These are phyloP conservation scores for Globisporangium recalcitrans DNA, from an alignment of 352 stramenopile species.

Conservation along the genomic window DNA sequence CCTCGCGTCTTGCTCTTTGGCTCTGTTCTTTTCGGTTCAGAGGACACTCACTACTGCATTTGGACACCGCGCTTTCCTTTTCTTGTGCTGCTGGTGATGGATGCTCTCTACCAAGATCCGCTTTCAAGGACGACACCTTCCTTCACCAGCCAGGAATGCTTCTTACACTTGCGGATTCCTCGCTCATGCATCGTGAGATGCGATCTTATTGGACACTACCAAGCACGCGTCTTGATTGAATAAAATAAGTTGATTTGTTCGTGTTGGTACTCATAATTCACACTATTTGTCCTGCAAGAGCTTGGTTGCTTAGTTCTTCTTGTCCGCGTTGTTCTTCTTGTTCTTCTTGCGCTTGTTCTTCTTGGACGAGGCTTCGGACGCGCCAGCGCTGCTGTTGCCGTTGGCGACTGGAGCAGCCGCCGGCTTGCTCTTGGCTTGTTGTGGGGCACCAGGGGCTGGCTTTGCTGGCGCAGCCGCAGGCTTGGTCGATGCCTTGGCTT, in stretches of 20 bases:
- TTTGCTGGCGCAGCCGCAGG: constrained; percentile 10
- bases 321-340: constrained; percentile 28
- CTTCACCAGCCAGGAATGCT: not conserved
- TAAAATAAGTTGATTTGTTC: not conserved
- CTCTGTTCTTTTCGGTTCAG: not conserved
- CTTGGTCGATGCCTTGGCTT: constrained; percentile 31
- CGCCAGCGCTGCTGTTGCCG: not conserved
- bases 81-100: not conserved
- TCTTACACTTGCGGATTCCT: not conserved
- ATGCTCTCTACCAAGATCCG: not conserved
- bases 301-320: constrained; percentile 9
- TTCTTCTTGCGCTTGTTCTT: constrained; percentile 67
- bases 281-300: not conserved
- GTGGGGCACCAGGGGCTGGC: constrained; percentile 10
- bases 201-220: too few relatives aligned
- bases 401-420: not conserved
- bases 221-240: not conserved
- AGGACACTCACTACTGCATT: not conserved
- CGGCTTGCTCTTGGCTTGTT: constrained; percentile 15
- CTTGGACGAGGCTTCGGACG: constrained; percentile 21
- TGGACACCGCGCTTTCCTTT: not conserved
- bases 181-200: not conserved
- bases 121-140: not conserved
- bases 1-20: not conserved
- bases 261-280: not conserved